Conservation (phyloP, 1,284 basidiomycete species). For the Megacollybia platyphylla region DNA sequence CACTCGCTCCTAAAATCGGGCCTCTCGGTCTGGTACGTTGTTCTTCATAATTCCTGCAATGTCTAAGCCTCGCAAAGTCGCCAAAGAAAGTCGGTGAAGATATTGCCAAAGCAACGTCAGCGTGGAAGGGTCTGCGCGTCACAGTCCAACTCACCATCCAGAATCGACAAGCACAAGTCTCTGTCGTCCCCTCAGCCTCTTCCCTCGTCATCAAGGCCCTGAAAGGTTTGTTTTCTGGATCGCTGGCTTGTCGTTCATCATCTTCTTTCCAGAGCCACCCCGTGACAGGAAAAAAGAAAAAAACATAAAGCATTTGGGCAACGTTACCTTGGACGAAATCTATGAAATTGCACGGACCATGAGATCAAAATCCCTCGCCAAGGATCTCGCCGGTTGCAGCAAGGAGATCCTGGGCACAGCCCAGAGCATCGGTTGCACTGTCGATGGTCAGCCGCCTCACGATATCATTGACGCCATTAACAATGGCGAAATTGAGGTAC, state of each 20-base stretch:
- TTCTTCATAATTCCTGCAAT: slow-evolving; percentile 4
- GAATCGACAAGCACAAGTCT: slow-evolving; percentile 97
- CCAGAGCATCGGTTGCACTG: slow-evolving; percentile 92
- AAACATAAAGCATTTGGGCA: slow-evolving; percentile 98
- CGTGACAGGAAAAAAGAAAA: slow-evolving; percentile 99
- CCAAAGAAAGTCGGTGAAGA: slow-evolving; percentile 99
- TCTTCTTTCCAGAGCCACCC: slow-evolving; percentile 67
- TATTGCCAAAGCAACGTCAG: slow-evolving; percentile 97
- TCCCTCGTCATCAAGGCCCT: slow-evolving; percentile 98
- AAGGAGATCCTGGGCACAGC: slow-evolving; percentile 95
- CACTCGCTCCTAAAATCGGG: slow-evolving; percentile 99
- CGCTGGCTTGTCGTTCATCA: background rate
- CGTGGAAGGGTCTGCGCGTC: slow-evolving; percentile 99
- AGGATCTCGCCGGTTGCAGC: slow-evolving; percentile 79
- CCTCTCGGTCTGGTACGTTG: slow-evolving; percentile 92
- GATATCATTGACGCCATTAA: slow-evolving; percentile 95
- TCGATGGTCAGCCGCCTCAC: slow-evolving; percentile 90
- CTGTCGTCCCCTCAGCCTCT: slow-evolving; percentile 95
- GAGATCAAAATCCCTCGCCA: slow-evolving; percentile 91
- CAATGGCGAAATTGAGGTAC: slow-evolving; percentile 89
- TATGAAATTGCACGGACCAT: slow-evolving; percentile 94
- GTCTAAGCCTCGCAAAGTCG: slow-evolving; percentile 43
- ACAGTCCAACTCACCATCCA: slow-evolving; percentile 99
- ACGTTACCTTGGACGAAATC: slow-evolving; percentile 92
- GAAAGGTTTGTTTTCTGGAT: slow-evolving; percentile 55